phyloP scores from a whole-genome alignment of 495 filamentous ascomycete genomes.

The Pseudevernia furfuracea region DNA sequence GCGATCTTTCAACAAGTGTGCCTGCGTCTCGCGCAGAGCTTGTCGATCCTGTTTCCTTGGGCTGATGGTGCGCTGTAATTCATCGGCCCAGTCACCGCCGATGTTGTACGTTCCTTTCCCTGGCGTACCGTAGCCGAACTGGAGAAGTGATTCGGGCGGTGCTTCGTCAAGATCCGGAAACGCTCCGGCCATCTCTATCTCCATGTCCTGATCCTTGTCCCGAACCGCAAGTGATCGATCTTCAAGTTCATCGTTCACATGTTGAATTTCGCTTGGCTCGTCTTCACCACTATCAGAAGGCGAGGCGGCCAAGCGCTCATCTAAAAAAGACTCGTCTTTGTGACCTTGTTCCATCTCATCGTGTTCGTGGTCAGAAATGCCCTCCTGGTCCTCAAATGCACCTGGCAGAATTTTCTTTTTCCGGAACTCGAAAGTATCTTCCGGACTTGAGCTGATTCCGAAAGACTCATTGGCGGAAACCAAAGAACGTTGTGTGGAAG shows the following conservation, averaged over 20 bases:
- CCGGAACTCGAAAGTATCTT: constrained; percentile 79
- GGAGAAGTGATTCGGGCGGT: constrained; percentile 41
- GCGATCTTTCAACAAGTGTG: constrained; percentile 42
- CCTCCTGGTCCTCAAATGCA: constrained; percentile 58
- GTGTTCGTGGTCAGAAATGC: constrained; percentile 31
- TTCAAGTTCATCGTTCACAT: constrained; percentile 55
- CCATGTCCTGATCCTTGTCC: constrained; percentile 57
- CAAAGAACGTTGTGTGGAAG: constrained; percentile 29
- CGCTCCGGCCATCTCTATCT: constrained; percentile 71
- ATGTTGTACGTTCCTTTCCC: constrained; percentile 50
- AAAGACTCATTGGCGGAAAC: constrained; percentile 32
- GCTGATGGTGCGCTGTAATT: constrained; percentile 84
- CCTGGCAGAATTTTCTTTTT: constrained; percentile 66
- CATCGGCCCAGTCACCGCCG: constrained; percentile 75
- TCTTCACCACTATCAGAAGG: constrained; percentile 58
- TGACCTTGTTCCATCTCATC: constrained; percentile 39
- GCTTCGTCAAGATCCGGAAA: constrained; percentile 62
- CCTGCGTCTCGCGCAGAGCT: constrained; percentile 53
- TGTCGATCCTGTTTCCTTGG: constrained; percentile 79
- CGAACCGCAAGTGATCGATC: constrained; percentile 56
- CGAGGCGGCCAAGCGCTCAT: constrained; percentile 77
- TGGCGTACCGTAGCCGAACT: constrained; percentile 48
- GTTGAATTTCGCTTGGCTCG: constrained; percentile 50
- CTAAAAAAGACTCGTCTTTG: constrained; percentile 73
- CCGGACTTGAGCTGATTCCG: constrained; percentile 46